These are phyloP conservation scores for Clathrus columnatus DNA, from an alignment of 768 basidiomycete genomes.

Conservation along the genomic window DNA sequence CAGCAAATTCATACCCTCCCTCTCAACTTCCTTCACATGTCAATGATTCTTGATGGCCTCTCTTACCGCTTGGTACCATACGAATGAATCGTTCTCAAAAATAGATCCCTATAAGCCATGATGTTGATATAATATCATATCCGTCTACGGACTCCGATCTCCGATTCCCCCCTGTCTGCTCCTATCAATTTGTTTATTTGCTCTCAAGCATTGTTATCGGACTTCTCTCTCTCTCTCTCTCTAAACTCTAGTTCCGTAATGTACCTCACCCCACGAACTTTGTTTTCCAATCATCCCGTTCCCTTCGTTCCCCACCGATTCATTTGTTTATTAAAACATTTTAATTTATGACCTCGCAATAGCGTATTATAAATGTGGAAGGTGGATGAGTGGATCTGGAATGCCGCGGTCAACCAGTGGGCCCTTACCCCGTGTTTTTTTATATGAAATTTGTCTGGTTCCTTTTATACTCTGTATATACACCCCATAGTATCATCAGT, in stretches of 20 bases:
- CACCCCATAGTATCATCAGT: conserved; percentile 14
- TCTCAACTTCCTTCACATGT: not conserved
- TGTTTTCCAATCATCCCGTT: too few relatives aligned
- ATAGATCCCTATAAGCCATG: too few relatives aligned
- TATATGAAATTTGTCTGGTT: conserved; percentile 22
- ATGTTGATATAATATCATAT: too few relatives aligned
- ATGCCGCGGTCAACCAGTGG: not conserved
- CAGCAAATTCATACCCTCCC: not conserved
- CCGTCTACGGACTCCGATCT: too few relatives aligned
- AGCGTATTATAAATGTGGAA: not conserved
- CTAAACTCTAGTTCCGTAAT: too few relatives aligned
- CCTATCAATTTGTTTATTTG: not conserved
- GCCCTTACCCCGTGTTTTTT: not conserved
- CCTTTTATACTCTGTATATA: conserved; percentile 19
- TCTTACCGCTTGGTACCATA: not conserved
- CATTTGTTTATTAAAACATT: not conserved
- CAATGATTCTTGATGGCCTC: not conserved
- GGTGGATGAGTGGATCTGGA: not conserved
- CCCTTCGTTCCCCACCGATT: not conserved
- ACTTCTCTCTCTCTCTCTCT: too few relatives aligned
- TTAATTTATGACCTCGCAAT: not conserved
- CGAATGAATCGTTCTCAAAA: not conserved
- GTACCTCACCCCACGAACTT: too few relatives aligned
- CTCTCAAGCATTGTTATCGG: too few relatives aligned
- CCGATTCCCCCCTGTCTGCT: not conserved